Percentiles rank a stretch among this genome's conserved stretches.
phyloP scores from a whole-genome alignment of 371 early-diverging fungal genomes.

The Basidiobolus meristosporus region DNA sequence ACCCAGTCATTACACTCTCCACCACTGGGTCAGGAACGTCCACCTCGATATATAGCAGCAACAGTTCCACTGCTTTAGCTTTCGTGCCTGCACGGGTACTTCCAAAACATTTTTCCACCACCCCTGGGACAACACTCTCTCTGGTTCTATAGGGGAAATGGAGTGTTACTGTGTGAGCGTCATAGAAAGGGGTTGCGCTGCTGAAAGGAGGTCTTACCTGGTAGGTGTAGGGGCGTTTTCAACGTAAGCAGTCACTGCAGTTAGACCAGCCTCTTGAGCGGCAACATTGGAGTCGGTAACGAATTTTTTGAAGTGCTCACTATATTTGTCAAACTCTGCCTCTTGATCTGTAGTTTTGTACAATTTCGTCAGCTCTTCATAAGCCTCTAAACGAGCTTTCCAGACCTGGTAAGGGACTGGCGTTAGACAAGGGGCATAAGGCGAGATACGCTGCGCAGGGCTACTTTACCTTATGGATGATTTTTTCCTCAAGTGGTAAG shows the following conservation, averaged over 20 bases:
- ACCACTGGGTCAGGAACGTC: slow-evolving; percentile 68
- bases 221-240: slow-evolving; percentile 61
- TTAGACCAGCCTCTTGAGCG: slow-evolving; percentile 79
- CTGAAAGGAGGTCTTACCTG: too few relatives aligned
- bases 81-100: slow-evolving; percentile 67
- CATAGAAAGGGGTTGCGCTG: background rate
- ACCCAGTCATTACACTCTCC: slow-evolving; percentile 49
- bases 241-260: slow-evolving; percentile 51
- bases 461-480: slow-evolving; percentile 2
- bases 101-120: slow-evolving; percentile 78
- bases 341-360: slow-evolving; percentile 36
- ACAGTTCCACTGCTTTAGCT: slow-evolving; percentile 51
- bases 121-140: slow-evolving; percentile 46
- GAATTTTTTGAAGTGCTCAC: slow-evolving; percentile 53
- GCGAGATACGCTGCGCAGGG: slow-evolving; percentile 1
- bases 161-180: background rate
- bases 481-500: slow-evolving; percentile 4
- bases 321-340: slow-evolving; percentile 46
- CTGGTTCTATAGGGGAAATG: slow-evolving; percentile 24
- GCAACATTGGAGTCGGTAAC: slow-evolving; percentile 74
- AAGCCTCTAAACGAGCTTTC: slow-evolving; percentile 85
- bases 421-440: background rate
- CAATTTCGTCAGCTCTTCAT: slow-evolving; percentile 54
- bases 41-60: slow-evolving; percentile 72
- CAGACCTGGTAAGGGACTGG: slow-evolving; percentile 36